These are phyloP conservation scores for Alternaria arbusti DNA, from an alignment of 2,329 filamentous ascomycete genomes.

Conservation along the genomic window DNA sequence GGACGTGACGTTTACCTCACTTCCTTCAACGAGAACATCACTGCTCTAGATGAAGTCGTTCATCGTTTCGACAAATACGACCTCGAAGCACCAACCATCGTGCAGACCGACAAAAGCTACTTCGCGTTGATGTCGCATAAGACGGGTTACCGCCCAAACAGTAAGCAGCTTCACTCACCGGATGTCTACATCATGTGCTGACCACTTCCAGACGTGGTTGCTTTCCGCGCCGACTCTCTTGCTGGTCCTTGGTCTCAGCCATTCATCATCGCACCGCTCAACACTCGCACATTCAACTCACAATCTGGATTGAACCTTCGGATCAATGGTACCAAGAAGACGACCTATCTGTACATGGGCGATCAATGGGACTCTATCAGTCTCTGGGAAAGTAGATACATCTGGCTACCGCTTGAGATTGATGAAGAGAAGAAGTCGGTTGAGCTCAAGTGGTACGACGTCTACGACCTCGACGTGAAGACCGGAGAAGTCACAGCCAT, in stretches of 20 bases:
- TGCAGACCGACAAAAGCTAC: conserved; percentile 66
- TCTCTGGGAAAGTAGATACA: conserved; percentile 64
- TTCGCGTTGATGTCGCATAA: conserved; percentile 69
- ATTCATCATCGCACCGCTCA: conserved; percentile 58
- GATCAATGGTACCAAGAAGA: conserved; percentile 58
- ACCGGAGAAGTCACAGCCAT: conserved; percentile 58
- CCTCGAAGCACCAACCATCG: conserved; percentile 65
- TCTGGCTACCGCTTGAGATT: conserved; percentile 63
- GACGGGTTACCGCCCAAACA: conserved; percentile 68
- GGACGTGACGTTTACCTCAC: conserved; percentile 65
- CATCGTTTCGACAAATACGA: conserved; percentile 66
- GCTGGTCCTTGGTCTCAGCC: conserved; percentile 62
- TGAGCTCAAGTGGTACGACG: conserved; percentile 60
- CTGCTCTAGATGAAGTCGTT: conserved; percentile 59
- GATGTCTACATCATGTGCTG: background rate
- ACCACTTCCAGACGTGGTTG: conserved; percentile 57
- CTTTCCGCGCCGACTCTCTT: conserved; percentile 60
- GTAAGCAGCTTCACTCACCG: conserved; percentile 14
- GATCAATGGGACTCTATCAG: conserved; percentile 64
- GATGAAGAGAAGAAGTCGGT: conserved; percentile 61
- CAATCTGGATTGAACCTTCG: conserved; percentile 59
- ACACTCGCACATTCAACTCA: conserved; percentile 61
- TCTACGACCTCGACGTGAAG: conserved; percentile 63
- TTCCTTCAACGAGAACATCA: conserved; percentile 60
- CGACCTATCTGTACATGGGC: conserved; percentile 60